Percentiles rank a stretch among this genome's conserved stretches.
Conservation (phyloP, 2,329 filamentous ascomycete species). For the Trichophyton rubrum region DNA sequence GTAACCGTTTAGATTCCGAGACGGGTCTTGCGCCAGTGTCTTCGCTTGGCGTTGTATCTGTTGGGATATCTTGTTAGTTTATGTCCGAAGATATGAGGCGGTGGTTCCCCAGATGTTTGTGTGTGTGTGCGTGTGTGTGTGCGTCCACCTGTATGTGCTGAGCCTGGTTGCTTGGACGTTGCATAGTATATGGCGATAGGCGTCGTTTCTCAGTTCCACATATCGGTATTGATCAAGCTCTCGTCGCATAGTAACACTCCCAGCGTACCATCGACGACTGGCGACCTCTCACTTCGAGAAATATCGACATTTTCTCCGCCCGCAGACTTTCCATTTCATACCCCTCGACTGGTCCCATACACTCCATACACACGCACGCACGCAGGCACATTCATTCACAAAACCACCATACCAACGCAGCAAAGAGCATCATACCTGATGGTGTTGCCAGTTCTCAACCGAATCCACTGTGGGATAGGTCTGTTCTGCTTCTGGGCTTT, state of each 20-base stretch:
- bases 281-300: neutral
- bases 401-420: slow-evolving; percentile 2
- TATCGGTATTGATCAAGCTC: too few relatives aligned
- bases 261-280: too few relatives aligned
- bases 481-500: slow-evolving; percentile 99
- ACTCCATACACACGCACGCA: neutral
- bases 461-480: slow-evolving; percentile 99
- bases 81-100: neutral
- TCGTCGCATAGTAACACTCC: too few relatives aligned
- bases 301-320: neutral
- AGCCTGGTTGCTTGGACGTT: too few relatives aligned
- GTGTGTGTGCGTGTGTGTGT: neutral
- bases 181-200: too few relatives aligned
- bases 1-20: slow-evolving; percentile 84
- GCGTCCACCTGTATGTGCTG: neutral
- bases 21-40: slow-evolving; percentile 99
- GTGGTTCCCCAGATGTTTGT: neutral
- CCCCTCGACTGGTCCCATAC: neutral
- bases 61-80: slow-evolving; percentile 5
- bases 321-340: neutral
- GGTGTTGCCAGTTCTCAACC: slow-evolving; percentile 95
- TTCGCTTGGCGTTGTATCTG: slow-evolving; percentile 99
- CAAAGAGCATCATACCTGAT: slow-evolving; percentile 65
- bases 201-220: too few relatives aligned
- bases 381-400: neutral